Evolutionary conservation across 495 filamentous ascomycete genomes (phyloP), one percentile per base, ranked within the genome.

Genomic region (Recurvomyces mirabilis): DNA sequence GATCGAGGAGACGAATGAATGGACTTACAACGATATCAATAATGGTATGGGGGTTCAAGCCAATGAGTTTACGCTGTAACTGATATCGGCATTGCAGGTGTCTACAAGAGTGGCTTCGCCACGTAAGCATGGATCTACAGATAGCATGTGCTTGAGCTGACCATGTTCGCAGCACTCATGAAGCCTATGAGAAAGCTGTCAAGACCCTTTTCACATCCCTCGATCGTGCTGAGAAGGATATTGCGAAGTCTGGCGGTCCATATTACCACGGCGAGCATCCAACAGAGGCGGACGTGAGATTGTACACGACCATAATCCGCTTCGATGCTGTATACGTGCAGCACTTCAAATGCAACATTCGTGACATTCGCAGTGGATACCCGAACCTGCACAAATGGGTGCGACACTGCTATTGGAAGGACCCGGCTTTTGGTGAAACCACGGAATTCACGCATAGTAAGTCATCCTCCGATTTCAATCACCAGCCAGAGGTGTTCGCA

Each of bases 281-380:
- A 38, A 93, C 87, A 3, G 87, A 94, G 67, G 77, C 77, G 0
- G 87, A 94, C 63, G 72, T 94, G 40, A 66, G 87, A 15, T 68
- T 91, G 22, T 91, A 75, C 67, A 83, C 84, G 2, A 36, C 44
- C 14, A 38, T 47, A 19, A 38, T 47, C 14, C 10, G 14, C 25
- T 41, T 25, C 44, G 12, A 30, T 38, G 12, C 37, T 1, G 14
- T 37, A 26, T 21, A 39, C 12, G 85, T 93, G 4, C 85, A 91
- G 69, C 84, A 93, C 62, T 94, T 94, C 70, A 93, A 93, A 68
- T 87, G 82, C 58, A 94, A 94, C 59, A 61, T 93, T 29, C 70
- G 78, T 6, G 84, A 85, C 64, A 93, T 94, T 44, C 65, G 87
- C 2, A 76, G 73, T 18, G 86, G 84, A 5, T 89, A 78, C 55